Base-by-base conservation (phyloP, 2,329 filamentous ascomycete genomes). In the Achaetomium macrosporum region DNA sequence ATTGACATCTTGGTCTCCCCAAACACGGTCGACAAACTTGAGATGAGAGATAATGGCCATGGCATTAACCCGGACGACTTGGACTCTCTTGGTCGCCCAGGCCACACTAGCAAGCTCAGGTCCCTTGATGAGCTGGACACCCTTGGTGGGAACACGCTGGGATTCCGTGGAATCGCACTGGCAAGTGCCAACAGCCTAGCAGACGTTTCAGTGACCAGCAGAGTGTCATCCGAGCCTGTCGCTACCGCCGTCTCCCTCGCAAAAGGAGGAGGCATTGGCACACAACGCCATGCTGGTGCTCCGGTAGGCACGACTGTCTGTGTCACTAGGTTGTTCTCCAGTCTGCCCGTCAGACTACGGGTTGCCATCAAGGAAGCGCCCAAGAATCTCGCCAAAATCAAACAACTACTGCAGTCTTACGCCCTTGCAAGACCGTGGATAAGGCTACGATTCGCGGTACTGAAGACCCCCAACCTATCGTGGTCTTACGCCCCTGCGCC, bases 111-210 rank as follows among this genome's bases (percentile, higher is more conserved):
- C 73, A 92, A 91, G 69, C 75, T 91, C 41, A 72, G 70, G 45
- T 72, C 71, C n/a, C 79, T 86, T 53, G 74, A 81, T 0, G 84
- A 90, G 46, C 70, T 90, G 36, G 73, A 70, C 47, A 65, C 63
- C 1, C 69, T 84, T 17, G 81, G 78, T 8, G 76, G 78, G 1
- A 73, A 70, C 41, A 84, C 77, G 31, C 75, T 91, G n/a, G 88
- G 88, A 2, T 92, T 91, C 63, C 79, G 88, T 35, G 88, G 88
- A 17, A 81, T 89, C 63, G 87, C 87, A 15, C 70, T 92, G 55
- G 84, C 86, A 37, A 83, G 81, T 65, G 76, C 77, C 54, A 84
- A 81, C 54, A 74, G 78, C 40, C 64, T 88, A 53, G 82, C 81
- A 36, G 72, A 75, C 3, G 69, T 90, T 41, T 71, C 69, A 8